A percentile compares a stretch with the other conserved stretches of the same genome.
These are phyloP conservation scores for Aspergillus cejpii DNA, from an alignment of 2,329 filamentous ascomycete species.

Conservation along the genomic window DNA sequence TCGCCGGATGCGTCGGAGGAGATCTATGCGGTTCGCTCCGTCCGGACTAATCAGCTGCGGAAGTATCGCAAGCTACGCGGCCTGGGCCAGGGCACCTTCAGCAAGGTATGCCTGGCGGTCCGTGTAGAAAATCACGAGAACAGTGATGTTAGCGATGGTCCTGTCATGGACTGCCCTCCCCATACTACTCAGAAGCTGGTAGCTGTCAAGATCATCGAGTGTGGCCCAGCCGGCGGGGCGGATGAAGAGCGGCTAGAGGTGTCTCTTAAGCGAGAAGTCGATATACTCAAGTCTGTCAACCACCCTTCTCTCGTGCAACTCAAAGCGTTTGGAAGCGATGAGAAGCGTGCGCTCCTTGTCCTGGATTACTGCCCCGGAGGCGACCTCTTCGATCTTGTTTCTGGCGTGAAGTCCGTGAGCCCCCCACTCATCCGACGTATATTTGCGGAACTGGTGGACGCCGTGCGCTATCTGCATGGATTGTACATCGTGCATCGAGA, in stretches of 20 bases:
- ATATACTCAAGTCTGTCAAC: constrained; percentile 80
- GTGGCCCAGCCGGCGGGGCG: constrained; percentile 86
- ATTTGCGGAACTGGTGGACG: constrained; percentile 80
- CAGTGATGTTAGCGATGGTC: constrained; percentile 6
- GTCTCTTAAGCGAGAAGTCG: constrained; percentile 87
- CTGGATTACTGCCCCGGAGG: constrained; percentile 89
- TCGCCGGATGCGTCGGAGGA: constrained; percentile 40
- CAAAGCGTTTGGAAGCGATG: constrained; percentile 83
- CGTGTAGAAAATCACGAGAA: constrained; percentile 57
- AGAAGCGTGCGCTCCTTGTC: constrained; percentile 73
- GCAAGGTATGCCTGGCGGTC: constrained; percentile 84
- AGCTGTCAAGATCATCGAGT: constrained; percentile 90
- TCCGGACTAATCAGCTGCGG: constrained; percentile 62
- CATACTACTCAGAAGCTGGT: constrained; percentile 67
- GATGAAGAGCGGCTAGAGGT: constrained; percentile 90
- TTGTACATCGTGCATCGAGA: constrained; percentile 89
- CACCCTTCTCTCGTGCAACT: constrained; percentile 88
- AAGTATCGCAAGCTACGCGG: constrained; percentile 73
- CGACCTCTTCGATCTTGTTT: constrained; percentile 89
- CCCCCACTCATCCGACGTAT: constrained; percentile 70
- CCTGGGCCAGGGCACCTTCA: constrained; percentile 91
- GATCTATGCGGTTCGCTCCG: constrained; percentile 63
- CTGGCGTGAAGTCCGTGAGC: constrained; percentile 60
- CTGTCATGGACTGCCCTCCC: constrained; percentile 10
- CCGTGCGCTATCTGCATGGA: constrained; percentile 77